phyloP scores from a whole-genome alignment of 2,329 filamentous ascomycete species.

The Laburnicola sp. region DNA sequence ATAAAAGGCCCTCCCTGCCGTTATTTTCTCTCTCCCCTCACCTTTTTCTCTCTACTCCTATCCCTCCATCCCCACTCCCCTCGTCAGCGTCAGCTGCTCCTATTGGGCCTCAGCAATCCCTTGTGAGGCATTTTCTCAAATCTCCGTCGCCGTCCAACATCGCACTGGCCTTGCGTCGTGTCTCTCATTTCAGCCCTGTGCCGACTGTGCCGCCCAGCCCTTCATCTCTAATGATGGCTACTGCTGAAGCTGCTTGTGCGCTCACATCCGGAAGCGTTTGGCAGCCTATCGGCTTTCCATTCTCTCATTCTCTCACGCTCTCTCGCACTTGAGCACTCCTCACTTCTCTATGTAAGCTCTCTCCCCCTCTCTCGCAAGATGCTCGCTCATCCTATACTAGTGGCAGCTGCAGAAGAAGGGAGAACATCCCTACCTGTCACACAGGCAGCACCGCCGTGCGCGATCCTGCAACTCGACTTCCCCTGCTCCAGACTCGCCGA shows the following conservation, averaged over 20 bases:
- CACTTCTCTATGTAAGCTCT: too few species aligned
- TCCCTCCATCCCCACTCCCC: slow-evolving; percentile 9
- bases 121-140: slow-evolving; percentile 12
- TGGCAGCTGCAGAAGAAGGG: too few species aligned
- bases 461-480: too few species aligned
- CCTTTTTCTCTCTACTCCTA: slow-evolving; percentile 14
- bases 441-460: too few species aligned
- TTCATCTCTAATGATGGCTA: slow-evolving; percentile 3
- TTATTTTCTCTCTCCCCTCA: slow-evolving; percentile 2
- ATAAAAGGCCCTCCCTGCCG: too few species aligned
- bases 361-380: too few species aligned
- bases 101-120: slow-evolving; percentile 11
- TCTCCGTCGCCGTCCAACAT: slow-evolving; percentile 2
- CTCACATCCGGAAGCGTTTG: slow-evolving; percentile 8
- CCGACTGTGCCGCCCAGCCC: slow-evolving; percentile 6
- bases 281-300: slow-evolving; percentile 2
- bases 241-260: slow-evolving; percentile 4
- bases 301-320: background rate
- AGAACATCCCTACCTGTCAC: too few species aligned
- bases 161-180: background rate
- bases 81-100: slow-evolving; percentile 4
- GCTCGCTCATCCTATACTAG: too few species aligned
- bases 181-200: slow-evolving; percentile 1
- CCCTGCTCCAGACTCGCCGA: too few species aligned
- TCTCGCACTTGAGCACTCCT: too few species aligned